Evolutionary conservation across 2,329 filamentous ascomycete genomes (phyloP), one percentile per base, ranked within the genome.

Genomic region (Fusarium sp.): DNA sequence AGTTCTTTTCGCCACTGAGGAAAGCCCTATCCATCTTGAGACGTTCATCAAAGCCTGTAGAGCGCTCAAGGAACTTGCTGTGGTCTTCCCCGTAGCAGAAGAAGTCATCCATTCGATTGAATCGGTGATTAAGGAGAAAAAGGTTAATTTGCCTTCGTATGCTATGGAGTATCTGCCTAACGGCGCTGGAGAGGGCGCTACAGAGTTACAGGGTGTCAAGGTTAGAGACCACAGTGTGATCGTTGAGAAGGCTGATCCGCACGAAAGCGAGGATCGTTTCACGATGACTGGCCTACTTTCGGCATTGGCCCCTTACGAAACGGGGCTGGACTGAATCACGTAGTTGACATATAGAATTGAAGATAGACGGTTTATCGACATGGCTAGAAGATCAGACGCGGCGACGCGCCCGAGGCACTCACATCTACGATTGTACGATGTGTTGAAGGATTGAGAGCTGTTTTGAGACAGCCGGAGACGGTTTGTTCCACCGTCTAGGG

Each of bases 11-110:
- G 58, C 36, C 32, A 45, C 67, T 4, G 32, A 59, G n/a, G 19
- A 66, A 40, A 55, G 30, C 11, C 63, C 64, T 3, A 23, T 64
- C 32, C 64, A 67, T 7, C 63, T 67, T 20, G 64, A 67, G 38
- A 59, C 64, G 1, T 67, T 67, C 14, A 44, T 52, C 19, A 67
- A 67, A 28, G 63, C 64, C 32, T 67, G 63, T 4, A 48, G 48
- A 11, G 64, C 52, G 4, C 57, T 67, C 8, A 30, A 45, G 5
- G 64, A 67, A 49, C 52, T 67, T 1, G 30, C 52, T 11, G 63
- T 59, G 17, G 24, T 52, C 3, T 67, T 64, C 9, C 64, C 64
- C 8, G 52, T 67, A 4, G 64, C 64, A 4, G 32, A 50, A 8
- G 21, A 67, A 3, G 63, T 67, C 4, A 14, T 63, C 8, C 26